phyloP scores from a whole-genome alignment of 1,284 basidiomycete species.

The Cutaneotrichosporon spelunceum region DNA sequence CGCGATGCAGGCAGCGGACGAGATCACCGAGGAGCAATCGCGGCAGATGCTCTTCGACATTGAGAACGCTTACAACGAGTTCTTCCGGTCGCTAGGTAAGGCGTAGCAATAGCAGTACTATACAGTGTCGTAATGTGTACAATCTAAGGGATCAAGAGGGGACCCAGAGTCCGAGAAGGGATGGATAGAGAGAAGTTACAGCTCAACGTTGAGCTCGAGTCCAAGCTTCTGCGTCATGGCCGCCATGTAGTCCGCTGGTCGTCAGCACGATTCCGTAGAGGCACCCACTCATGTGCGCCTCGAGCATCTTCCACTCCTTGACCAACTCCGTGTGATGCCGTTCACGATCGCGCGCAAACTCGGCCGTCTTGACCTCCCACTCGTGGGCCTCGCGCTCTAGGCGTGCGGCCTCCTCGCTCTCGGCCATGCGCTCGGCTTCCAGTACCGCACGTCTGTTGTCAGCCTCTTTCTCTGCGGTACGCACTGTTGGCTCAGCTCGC shows the following conservation, averaged over 20 bases:
- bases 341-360: constrained; percentile 10
- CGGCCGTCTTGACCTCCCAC: constrained; percentile 8
- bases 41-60: constrained; percentile 93
- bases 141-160: neutral
- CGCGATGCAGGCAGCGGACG: constrained; percentile 94
- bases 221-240: constrained; percentile 44
- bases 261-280: constrained; percentile 40
- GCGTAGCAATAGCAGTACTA: constrained; percentile 1
- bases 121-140: constrained; percentile 8
- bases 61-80: constrained; percentile 94
- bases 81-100: constrained; percentile 71
- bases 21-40: constrained; percentile 92
- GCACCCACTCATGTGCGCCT: constrained; percentile 66
- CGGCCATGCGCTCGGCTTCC: constrained; percentile 14
- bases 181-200: neutral
- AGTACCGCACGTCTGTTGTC: constrained; percentile 1
- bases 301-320: constrained; percentile 35
- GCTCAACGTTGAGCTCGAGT: constrained; percentile 5
- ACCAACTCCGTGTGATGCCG: constrained; percentile 26
- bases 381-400: constrained; percentile 10
- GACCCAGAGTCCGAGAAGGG: neutral
- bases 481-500: constrained; percentile 68
- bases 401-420: constrained; percentile 1
- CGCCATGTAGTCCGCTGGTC: constrained; percentile 48
- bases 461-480: constrained; percentile 44